Percentiles rank a stretch among this genome's conserved stretches.
phyloP scores from a whole-genome alignment of 2,329 filamentous ascomycete species.

The Rosellinia necatrix region DNA sequence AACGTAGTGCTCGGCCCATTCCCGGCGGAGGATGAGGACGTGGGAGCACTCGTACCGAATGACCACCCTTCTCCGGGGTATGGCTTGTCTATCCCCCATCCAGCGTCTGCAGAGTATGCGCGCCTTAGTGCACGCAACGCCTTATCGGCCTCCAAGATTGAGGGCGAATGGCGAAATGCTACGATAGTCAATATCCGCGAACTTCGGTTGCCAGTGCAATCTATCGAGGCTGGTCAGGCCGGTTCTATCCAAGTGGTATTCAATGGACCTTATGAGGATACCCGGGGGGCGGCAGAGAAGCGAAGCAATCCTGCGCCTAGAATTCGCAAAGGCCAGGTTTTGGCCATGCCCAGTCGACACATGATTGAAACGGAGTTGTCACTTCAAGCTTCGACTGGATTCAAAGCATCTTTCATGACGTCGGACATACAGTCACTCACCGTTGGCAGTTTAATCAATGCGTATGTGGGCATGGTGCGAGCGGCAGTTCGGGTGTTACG shows the following conservation, averaged over 20 bases:
- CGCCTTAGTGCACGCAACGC: conserved; percentile 58
- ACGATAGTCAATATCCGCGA: conserved; percentile 86
- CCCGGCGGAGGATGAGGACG: conserved; percentile 58
- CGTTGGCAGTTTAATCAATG: conserved; percentile 72
- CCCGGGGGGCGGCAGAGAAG: conserved; percentile 36
- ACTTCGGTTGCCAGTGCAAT: conserved; percentile 79
- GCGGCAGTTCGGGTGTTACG: conserved; percentile 76
- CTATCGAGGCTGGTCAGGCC: conserved; percentile 78
- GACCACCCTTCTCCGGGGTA: conserved; percentile 54
- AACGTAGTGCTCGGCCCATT: conserved; percentile 81
- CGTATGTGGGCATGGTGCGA: conserved; percentile 86
- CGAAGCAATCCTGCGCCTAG: conserved; percentile 44
- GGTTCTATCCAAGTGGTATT: conserved; percentile 83
- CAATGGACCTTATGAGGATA: conserved; percentile 45
- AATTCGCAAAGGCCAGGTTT: conserved; percentile 81
- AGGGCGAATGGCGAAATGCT: conserved; percentile 78
- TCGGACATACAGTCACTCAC: conserved; percentile 65
- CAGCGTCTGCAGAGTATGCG: conserved; percentile 57
- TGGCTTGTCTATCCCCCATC: conserved; percentile 57
- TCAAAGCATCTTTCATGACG: conserved; percentile 73
- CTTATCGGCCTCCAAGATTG: conserved; percentile 55
- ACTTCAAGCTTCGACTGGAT: conserved; percentile 68
- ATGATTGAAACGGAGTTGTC: conserved; percentile 61
- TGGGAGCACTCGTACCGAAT: conserved; percentile 47
- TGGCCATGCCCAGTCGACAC: conserved; percentile 66